Evolutionary conservation across 192 early-diverging fungal genomes (phyloP), one percentile per base, ranked within the genome.

Genomic region (Rhizoclosmatium sp.): DNA sequence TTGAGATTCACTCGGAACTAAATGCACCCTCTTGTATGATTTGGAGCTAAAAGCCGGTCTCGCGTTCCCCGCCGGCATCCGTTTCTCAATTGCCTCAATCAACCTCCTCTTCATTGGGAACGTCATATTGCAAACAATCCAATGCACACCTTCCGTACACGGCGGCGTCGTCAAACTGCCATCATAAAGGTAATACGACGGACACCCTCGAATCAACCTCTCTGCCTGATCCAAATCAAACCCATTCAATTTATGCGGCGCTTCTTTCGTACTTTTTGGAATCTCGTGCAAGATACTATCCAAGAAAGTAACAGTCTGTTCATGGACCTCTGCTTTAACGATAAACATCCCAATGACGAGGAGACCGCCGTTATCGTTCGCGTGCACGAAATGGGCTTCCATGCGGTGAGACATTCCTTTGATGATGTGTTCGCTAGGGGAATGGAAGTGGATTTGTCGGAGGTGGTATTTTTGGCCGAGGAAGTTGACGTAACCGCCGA

Each of bases 301-400:
- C 45, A 78, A 45, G 62, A 78, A 78, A 14, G 47, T 69, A 40
- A 42, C 44, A 31, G 76, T 47, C 31, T 31, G 31, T 31, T 31
- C 31, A 31, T 31, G 31, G 5, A 42, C 41, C 42, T 67, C 65
- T 9, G 64, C 76, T 14, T 40, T 49, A 42, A 42, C 41, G n/a
- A 78, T 45, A 54, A 78, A 78, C 66, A 78, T 69, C 19, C 76
- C 76, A 12, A 78, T 69, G 5, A 78, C 76, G 4, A 78, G 66
- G 14, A 78, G 54, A n/a, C 39, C 39, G 2, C 76, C 76, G 48
- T 45, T 51, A 14, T 78, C 65, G 40, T 39, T 78, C 31, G 31
- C 48, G 51, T 78, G 76, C 45, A 78, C 76, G 31, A 78, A 69
- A 58, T 78, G 76, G 2, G 76, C 76, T 45, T 78, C 76, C 65